Evolutionary conservation across 2,329 filamentous ascomycete species (phyloP).

Genomic region (Lasiodiplodia sp.): DNA sequence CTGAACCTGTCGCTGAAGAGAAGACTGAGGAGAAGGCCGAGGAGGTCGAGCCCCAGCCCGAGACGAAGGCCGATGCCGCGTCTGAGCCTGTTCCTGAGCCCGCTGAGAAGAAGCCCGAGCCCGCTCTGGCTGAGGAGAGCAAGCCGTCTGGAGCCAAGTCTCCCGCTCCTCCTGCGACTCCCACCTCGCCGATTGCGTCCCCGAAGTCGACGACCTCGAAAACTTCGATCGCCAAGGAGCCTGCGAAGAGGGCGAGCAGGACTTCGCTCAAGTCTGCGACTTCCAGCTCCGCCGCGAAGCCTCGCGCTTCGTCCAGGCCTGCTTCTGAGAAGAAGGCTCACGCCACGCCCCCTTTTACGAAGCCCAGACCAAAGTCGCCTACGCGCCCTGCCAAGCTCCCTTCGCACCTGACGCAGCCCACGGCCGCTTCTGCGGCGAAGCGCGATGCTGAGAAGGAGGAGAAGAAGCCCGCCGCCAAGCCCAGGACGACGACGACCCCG

Average conservation of each 20-base stretch:
- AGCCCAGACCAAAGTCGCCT: conserved; percentile 62
- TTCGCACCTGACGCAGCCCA: conserved; percentile 72
- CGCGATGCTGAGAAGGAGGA: conserved; percentile 42
- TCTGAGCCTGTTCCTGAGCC: conserved; percentile 39
- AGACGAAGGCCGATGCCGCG: conserved; percentile 33
- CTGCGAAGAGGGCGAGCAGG: conserved; percentile 28
- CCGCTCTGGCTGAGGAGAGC: not conserved
- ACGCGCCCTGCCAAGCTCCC: conserved; percentile 73
- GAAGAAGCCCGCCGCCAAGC: conserved; percentile 51
- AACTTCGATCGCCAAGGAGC: conserved; percentile 13
- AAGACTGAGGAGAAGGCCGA: conserved; percentile 16
- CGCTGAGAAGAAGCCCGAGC: conserved; percentile 34
- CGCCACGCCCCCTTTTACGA: conserved; percentile 45
- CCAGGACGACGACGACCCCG: conserved; percentile 48
- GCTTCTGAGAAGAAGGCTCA: conserved; percentile 22
- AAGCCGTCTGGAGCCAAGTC: conserved; percentile 39
- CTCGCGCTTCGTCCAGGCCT: conserved; percentile 16
- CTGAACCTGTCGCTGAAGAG: conserved; percentile 1
- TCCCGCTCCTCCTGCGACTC: conserved; percentile 31
- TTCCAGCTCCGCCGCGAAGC: conserved; percentile 22
- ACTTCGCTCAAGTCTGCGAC: conserved; percentile 26
- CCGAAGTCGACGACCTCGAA: conserved; percentile 29
- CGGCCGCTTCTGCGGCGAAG: conserved; percentile 73
- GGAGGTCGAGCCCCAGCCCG: not conserved
- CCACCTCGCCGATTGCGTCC: conserved; percentile 25